Conservation (phyloP, 495 filamentous ascomycete genomes). For the Xanthoparmelia taractica region DNA sequence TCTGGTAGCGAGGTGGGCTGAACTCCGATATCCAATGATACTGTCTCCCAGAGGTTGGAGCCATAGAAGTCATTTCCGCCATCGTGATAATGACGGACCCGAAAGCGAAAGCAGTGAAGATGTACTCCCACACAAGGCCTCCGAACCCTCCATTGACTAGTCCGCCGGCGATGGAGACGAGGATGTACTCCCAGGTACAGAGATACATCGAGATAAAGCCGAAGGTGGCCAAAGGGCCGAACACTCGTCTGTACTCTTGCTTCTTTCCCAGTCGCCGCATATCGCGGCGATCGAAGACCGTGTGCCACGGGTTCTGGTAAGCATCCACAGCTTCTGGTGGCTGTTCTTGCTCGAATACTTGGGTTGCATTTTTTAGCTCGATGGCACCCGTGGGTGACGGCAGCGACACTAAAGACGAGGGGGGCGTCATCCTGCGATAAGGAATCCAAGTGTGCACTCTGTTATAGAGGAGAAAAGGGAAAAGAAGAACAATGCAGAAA, state of each 20-base stretch:
- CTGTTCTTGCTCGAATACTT: not conserved
- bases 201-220: constrained; percentile 3
- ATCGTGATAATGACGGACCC: constrained; percentile 41
- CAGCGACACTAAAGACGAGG: not conserved
- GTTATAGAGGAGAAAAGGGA: not conserved
- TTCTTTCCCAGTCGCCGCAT: constrained; percentile 3
- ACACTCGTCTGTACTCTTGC: constrained; percentile 1
- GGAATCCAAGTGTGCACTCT: not conserved
- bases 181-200: constrained; percentile 8
- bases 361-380: not conserved
- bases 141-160: constrained; percentile 45
- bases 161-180: not conserved
- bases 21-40: constrained; percentile 47
- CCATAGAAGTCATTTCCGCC: constrained; percentile 50
- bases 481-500: not conserved
- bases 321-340: not conserved
- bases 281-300: not conserved
- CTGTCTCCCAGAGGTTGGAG: constrained; percentile 41
- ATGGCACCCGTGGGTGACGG: not conserved
- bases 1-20: constrained; percentile 37
- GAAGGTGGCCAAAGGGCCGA: not conserved
- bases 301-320: not conserved
- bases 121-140: constrained; percentile 47
- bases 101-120: constrained; percentile 41
- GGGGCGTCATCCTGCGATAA: not conserved